Evolutionary conservation across 257 asterid genomes (phyloP), one percentile per base, ranked within the genome.

Genomic region (Fraxinus anomala): DNA sequence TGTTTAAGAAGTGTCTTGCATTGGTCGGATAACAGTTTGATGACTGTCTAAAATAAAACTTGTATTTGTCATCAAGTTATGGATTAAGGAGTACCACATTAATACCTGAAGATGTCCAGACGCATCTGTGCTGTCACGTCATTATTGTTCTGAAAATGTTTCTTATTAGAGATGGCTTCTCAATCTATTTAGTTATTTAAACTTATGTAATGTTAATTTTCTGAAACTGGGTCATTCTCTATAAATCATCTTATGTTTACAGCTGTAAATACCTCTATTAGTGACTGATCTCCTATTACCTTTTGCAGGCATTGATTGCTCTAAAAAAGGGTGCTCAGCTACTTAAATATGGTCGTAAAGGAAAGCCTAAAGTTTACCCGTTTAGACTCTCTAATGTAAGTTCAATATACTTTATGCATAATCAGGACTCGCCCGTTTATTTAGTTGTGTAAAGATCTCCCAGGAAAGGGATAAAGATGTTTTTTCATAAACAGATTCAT

Each of bases 261-360:
- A 74, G 34, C 34, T 73, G 23, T 33, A 67, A 30, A 16, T 37
- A 47, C 56, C 37, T 75, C 66, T 47, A 19, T 73, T 61, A 51
- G n/a, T 56, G 37, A 82, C 66, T 76, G 11, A 70, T 72, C 63
- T 17, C 68, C 68, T 79, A 31, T 40, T 76, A 73, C 68, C 37
- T 79, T 80, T 76, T 83, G 84, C 88, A 92, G 97, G 93, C 91
- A 75, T 80, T 94, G 85, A 83, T 87, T 81, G 92, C 92, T 88
- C 85, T 92, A 68, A 91, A 92, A 91, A 94, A 92, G 87, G 97
- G 97, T 79, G 89, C 97, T 82, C 98, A 88, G 75, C 85, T 94
- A 82, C 94, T 94, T 70, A 92, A 92, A 80, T 92, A 90, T 89
- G 96, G 98, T 54, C 97, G 97, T 73, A 92, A 94, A 83, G 98